Conservation (phyloP, 345 rosid species). For the Schrenkiella parvula region DNA sequence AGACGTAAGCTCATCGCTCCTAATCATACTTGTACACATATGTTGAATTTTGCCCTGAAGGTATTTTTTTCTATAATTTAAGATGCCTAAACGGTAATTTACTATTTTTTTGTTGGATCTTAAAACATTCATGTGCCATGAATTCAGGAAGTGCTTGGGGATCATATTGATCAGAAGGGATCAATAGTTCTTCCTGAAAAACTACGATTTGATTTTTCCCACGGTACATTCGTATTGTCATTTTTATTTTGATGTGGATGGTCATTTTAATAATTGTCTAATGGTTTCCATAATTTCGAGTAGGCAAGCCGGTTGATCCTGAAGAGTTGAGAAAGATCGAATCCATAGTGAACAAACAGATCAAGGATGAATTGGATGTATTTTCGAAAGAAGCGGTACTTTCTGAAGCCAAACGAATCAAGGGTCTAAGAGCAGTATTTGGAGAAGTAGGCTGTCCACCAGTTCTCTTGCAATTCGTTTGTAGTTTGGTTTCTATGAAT, state of each 20-base stretch:
- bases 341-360: constrained; percentile 84
- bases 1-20: constrained; percentile 92
- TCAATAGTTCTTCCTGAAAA: constrained; percentile 97
- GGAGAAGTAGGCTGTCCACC: constrained; percentile 69
- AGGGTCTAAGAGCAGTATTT: constrained; percentile 87
- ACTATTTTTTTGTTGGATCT: not conserved
- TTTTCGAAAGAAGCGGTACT: constrained; percentile 75
- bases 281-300: constrained; percentile 17
- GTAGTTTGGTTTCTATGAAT: not conserved
- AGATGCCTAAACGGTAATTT: not conserved
- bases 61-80: constrained; percentile 32
- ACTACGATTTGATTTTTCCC: constrained; percentile 94
- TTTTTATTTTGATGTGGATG: constrained; percentile 16
- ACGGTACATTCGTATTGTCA: constrained; percentile 48
- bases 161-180: constrained; percentile 97
- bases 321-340: constrained; percentile 73
- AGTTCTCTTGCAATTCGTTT: constrained; percentile 12
- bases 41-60: constrained; percentile 95
- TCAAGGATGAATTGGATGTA: constrained; percentile 79
- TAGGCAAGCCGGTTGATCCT: constrained; percentile 84
- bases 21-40: constrained; percentile 94
- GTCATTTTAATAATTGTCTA: not conserved
- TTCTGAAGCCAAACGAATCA: constrained; percentile 70
- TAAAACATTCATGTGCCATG: not conserved
- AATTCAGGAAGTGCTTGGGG: constrained; percentile 84